phyloP scores from a whole-genome alignment of 805 yeast genomes.

The Kurtzmaniella cleridarum region DNA sequence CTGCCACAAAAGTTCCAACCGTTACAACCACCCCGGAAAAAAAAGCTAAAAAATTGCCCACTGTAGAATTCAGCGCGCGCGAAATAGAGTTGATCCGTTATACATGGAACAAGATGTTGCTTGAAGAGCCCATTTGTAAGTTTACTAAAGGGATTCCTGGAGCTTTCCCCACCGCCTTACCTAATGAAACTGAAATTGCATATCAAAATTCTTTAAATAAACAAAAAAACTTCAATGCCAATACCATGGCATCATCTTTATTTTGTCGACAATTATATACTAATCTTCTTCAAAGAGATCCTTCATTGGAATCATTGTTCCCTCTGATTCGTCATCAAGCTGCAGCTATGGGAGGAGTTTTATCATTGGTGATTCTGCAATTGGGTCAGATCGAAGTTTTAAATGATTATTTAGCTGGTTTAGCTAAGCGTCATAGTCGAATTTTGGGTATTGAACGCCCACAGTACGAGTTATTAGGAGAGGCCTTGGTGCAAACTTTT shows the following conservation, averaged over 20 bases:
- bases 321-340: slow-evolving; percentile 80
- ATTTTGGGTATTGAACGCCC: slow-evolving; percentile 67
- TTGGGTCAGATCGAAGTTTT: slow-evolving; percentile 54
- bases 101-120: slow-evolving; percentile 43
- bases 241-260: slow-evolving; percentile 39
- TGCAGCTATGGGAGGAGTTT: slow-evolving; percentile 71
- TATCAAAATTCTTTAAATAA: not conserved
- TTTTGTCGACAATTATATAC: slow-evolving; percentile 76
- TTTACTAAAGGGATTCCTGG: slow-evolving; percentile 23
- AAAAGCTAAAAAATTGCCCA: too few relatives aligned
- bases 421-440: slow-evolving; percentile 74
- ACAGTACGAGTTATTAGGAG: slow-evolving; percentile 69
- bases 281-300: slow-evolving; percentile 57
- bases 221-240: slow-evolving; percentile 5
- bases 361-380: slow-evolving; percentile 60
- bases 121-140: slow-evolving; percentile 24
- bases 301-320: slow-evolving; percentile 56
- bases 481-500: slow-evolving; percentile 62
- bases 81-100: slow-evolving; percentile 43
- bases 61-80: slow-evolving; percentile 12
- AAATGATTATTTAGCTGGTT: slow-evolving; percentile 53
- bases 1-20: too few relatives aligned
- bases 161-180: slow-evolving; percentile 25
- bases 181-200: not conserved
- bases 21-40: too few relatives aligned